These are phyloP conservation scores for Coprinellus aureogranulatus DNA, from an alignment of 768 basidiomycete species.

Conservation along the genomic window DNA sequence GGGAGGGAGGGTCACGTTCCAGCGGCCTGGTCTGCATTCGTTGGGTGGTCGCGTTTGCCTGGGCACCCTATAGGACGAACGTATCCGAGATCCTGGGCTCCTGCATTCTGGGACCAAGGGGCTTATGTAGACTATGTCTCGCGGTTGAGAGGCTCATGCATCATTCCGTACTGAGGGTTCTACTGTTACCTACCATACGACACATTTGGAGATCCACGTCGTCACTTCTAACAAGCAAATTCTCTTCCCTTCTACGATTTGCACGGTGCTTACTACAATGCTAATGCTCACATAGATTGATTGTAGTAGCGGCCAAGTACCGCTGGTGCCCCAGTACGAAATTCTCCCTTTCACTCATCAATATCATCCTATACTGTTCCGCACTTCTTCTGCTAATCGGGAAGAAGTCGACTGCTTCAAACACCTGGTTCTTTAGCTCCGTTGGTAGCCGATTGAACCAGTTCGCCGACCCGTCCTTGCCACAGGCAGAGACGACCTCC, in stretches of 20 bases:
- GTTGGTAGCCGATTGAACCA: conserved; percentile 17
- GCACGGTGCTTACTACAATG: no score
- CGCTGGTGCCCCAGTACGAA: conserved; percentile 17
- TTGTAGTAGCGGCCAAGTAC: background rate
- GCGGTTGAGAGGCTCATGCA: background rate
- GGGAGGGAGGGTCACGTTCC: background rate
- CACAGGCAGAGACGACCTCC: conserved; percentile 4
- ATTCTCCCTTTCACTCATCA: conserved; percentile 30
- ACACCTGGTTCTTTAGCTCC: conserved; percentile 24
- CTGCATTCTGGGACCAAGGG: background rate
- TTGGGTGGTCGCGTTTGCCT: conserved; percentile 1
- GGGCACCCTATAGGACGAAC: background rate
- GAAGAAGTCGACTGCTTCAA: conserved; percentile 21
- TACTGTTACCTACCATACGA: no score
- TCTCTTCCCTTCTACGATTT: no score
- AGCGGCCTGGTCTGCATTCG: background rate
- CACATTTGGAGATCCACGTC: no score
- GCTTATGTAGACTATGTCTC: background rate
- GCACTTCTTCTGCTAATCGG: conserved; percentile 27
- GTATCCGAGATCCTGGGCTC: background rate
- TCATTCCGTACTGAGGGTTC: background rate
- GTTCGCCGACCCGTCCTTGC: background rate
- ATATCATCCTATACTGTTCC: conserved; percentile 21
- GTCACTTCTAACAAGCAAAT: no score
- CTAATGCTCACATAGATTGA: background rate